phyloP scores from a whole-genome alignment of 345 rosid species.

The Ailanthus altissimus region DNA sequence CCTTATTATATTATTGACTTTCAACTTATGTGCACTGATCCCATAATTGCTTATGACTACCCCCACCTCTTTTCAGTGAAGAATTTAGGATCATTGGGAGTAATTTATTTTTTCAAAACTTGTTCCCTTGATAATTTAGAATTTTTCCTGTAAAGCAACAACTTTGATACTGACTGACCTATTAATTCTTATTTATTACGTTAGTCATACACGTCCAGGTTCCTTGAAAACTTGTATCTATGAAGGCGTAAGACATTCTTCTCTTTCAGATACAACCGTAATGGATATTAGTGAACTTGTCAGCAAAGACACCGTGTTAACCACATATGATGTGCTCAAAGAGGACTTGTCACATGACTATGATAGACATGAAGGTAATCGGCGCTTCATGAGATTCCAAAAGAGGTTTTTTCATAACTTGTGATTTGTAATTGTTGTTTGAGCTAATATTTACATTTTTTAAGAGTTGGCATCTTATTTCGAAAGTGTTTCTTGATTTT shows the following conservation, averaged over 20 bases:
- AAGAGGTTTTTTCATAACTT: conserved; percentile 64
- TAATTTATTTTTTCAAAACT: neutral
- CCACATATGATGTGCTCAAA: conserved; percentile 94
- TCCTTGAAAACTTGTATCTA: conserved; percentile 71
- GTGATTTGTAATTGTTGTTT: conserved; percentile 19
- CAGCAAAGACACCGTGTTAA: conserved; percentile 74
- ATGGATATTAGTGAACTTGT: conserved; percentile 66
- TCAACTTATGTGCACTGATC: neutral
- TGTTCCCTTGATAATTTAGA: conserved; percentile 7
- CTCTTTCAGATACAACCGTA: conserved; percentile 55
- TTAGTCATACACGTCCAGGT: conserved; percentile 85
- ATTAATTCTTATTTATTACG: conserved; percentile 31
- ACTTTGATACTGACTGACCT: conserved; percentile 25
- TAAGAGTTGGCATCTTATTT: neutral
- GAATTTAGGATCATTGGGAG: neutral
- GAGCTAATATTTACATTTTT: neutral
- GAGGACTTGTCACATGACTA: conserved; percentile 93
- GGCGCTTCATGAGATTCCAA: conserved; percentile 81
- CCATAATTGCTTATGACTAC: neutral
- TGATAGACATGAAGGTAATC: conserved; percentile 94
- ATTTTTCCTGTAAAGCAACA: conserved; percentile 22
- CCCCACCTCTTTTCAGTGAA: neutral
- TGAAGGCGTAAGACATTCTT: conserved; percentile 75
- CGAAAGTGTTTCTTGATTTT: neutral
- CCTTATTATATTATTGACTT: neutral